Percentiles rank a stretch among this genome's conserved stretches.
Evolutionary conservation across 1,284 basidiomycete species (phyloP).

Genomic region (Porogramme epimiltina): DNA sequence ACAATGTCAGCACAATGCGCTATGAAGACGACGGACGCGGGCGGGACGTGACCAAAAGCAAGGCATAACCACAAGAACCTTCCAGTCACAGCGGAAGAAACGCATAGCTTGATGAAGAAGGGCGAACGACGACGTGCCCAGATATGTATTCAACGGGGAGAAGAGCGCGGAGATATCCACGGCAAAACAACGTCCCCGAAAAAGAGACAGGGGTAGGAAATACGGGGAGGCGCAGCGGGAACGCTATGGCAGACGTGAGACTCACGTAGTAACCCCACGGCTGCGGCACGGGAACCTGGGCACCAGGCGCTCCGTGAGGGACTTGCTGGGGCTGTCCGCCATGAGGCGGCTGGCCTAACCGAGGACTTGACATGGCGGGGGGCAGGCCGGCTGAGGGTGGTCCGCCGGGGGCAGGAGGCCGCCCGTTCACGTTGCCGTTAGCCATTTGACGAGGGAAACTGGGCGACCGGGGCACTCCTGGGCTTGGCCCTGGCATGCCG

Average conservation of each 20-base stretch:
- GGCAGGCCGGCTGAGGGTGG: conserved; percentile 43
- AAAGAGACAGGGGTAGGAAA: background rate
- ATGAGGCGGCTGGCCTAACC: conserved; percentile 55
- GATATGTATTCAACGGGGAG: no score
- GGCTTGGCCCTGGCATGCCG: conserved; percentile 35
- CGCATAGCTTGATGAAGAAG: no score
- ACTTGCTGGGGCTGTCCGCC: conserved; percentile 44
- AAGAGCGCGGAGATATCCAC: no score
- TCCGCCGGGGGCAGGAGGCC: conserved; percentile 55
- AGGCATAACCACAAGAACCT: no score
- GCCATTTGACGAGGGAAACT: conserved; percentile 60
- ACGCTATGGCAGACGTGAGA: conserved; percentile 1
- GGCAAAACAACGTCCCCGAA: no score
- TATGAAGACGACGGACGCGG: no score
- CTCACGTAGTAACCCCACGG: conserved; percentile 44
- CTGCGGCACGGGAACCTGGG: conserved; percentile 28
- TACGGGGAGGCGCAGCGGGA: background rate
- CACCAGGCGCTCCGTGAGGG: conserved; percentile 43
- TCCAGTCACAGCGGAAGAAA: no score
- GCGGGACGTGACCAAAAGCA: no score
- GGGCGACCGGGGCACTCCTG: conserved; percentile 63
- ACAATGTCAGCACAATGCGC: background rate
- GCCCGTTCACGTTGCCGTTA: conserved; percentile 61
- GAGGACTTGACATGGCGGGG: conserved; percentile 64
- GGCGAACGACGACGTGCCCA: no score